Evolutionary conservation across 257 asterid species (phyloP), one percentile per base, ranked within the genome.

Genomic region (Nicotiana benthamiana): DNA sequence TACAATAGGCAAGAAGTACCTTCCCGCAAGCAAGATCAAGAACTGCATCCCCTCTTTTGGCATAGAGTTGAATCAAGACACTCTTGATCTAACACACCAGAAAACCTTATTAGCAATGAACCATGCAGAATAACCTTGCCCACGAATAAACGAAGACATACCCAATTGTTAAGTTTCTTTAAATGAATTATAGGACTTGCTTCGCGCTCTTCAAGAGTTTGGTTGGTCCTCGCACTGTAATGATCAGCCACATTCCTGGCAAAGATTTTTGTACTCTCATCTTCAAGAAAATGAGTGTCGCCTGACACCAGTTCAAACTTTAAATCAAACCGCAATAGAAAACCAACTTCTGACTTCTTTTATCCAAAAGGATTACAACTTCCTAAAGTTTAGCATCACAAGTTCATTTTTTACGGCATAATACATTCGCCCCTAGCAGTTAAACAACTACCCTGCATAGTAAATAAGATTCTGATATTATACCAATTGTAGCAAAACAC

Each of bases 11-110:
- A 3, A 52, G 17, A 34, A 80, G 64, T 84, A 96, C 98, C 98
- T 96, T 96, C 75, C 99, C 99, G 82, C 98, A 94, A 75, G 98
- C 98, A 86, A 96, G 89, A 91, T 96, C 99, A 86, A 96, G 97
- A 88, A 92, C 97, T 1, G 91, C 95, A 63, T 94, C 99, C 61
- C 99, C 98, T 84, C 80, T 88, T 84, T 90, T 91, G 1, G 97
- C 90, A 52, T 90, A 96, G 6, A 93, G 85, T 83, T 96, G 99
- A 87, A 96, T 94, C 86, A 96, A 85, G 75, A 96, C 99, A 84
- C 99, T 96, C 86, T 96, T 96, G 83, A 96, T 92, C 99, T 95
- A 92, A 70, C 77, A 46, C 0, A 22, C 59, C 77, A 70, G 59
- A 6, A 68, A 70, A 46, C 57, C 22, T 40, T 53, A 64, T 66